These are phyloP conservation scores for Penicillium fimorum DNA, from an alignment of 495 filamentous ascomycete genomes.

Conservation along the genomic window DNA sequence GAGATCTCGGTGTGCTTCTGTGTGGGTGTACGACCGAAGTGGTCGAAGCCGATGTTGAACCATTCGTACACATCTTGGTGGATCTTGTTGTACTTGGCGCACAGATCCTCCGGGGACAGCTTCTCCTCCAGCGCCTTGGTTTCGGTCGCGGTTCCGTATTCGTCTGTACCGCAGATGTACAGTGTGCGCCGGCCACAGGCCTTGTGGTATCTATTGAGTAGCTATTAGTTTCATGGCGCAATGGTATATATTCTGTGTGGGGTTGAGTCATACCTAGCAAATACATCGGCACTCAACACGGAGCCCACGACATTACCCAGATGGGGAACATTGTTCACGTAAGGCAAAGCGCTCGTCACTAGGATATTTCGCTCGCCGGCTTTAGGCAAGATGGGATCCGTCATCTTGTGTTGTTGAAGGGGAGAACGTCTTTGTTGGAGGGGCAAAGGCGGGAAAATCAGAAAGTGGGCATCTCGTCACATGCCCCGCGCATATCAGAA, in stretches of 20 bases:
- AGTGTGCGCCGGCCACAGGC: slow-evolving; percentile 62
- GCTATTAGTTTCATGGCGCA: slow-evolving; percentile 14
- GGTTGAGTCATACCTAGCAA: slow-evolving; percentile 54
- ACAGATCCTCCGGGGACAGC: slow-evolving; percentile 68
- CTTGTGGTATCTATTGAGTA: slow-evolving; percentile 59
- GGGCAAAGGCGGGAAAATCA: slow-evolving; percentile 30
- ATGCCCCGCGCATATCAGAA: slow-evolving; percentile 29
- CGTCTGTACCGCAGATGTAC: slow-evolving; percentile 61
- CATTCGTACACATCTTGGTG: slow-evolving; percentile 86
- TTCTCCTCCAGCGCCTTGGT: slow-evolving; percentile 71
- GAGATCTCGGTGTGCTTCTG: slow-evolving; percentile 80
- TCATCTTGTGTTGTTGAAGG: slow-evolving; percentile 28
- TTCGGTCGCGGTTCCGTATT: slow-evolving; percentile 87
- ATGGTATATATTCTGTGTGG: slow-evolving; percentile 4
- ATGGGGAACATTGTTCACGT: slow-evolving; percentile 96
- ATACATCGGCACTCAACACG: slow-evolving; percentile 81
- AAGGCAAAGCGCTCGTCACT: slow-evolving; percentile 63
- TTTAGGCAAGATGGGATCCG: slow-evolving; percentile 41
- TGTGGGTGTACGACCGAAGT: slow-evolving; percentile 82
- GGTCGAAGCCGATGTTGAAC: slow-evolving; percentile 83
- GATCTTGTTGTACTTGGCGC: slow-evolving; percentile 80
- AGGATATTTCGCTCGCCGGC: slow-evolving; percentile 49
- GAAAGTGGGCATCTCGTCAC: slow-evolving; percentile 34
- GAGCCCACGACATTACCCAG: slow-evolving; percentile 91
- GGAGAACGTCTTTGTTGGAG: slow-evolving; percentile 28